These are phyloP conservation scores for Heliosperma pusillum DNA, from an alignment of 148 eudicot species.

Conservation along the genomic window DNA sequence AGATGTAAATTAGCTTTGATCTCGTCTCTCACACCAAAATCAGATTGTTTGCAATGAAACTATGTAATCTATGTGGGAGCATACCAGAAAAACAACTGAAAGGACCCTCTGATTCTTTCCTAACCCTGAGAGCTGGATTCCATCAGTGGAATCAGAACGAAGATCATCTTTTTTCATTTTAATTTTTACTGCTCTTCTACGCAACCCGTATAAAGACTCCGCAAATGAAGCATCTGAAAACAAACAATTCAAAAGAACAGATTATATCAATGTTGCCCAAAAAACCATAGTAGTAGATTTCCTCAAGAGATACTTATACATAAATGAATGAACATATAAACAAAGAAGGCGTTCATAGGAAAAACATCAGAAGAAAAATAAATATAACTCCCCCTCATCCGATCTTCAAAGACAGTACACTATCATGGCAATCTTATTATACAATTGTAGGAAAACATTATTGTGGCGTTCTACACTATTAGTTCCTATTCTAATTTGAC, in stretches of 20 bases:
- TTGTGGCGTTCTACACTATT: neutral
- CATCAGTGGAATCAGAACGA: slow-evolving; percentile 38
- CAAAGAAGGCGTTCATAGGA: neutral
- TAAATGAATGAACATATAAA: neutral
- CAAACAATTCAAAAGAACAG: slow-evolving; percentile 19
- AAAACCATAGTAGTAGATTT: neutral
- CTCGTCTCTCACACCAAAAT: neutral
- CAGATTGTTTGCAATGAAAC: slow-evolving; percentile 5
- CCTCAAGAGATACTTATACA: neutral
- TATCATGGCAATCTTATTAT: neutral
- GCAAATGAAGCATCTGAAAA: slow-evolving; percentile 87
- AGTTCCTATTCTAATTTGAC: neutral
- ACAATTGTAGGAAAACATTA: neutral
- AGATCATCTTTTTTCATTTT: slow-evolving; percentile 46
- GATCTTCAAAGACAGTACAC: neutral
- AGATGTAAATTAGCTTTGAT: neutral
- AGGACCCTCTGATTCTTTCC: slow-evolving; percentile 80
- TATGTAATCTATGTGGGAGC: slow-evolving; percentile 16
- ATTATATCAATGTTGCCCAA: slow-evolving; percentile 6
- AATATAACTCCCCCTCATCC: neutral
- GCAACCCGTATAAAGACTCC: slow-evolving; percentile 89
- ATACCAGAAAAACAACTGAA: slow-evolving; percentile 90
- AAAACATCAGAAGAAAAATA: neutral
- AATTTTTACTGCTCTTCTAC: slow-evolving; percentile 68
- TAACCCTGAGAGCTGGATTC: slow-evolving; percentile 56